Evolutionary conservation across 495 filamentous ascomycete species (phyloP).

Genomic region (Lophiostoma macrostomum): DNA sequence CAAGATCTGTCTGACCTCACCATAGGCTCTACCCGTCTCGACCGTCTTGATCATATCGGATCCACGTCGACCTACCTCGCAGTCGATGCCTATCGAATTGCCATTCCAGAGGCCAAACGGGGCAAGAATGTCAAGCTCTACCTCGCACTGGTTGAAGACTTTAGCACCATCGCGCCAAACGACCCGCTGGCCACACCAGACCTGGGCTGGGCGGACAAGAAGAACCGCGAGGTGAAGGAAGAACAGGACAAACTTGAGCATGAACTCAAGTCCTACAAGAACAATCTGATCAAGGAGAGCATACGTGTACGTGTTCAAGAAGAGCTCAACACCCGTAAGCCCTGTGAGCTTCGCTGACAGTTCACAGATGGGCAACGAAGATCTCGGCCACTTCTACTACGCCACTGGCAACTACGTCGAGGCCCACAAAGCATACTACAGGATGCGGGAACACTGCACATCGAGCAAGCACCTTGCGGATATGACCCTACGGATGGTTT

Average conservation of each 20-base stretch:
- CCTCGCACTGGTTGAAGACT: conserved; percentile 60
- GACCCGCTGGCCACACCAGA: conserved; percentile 69
- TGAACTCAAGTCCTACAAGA: conserved; percentile 91
- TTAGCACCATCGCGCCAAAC: conserved; percentile 59
- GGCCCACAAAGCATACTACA: conserved; percentile 64
- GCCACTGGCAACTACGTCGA: conserved; percentile 58
- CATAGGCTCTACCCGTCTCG: conserved; percentile 64
- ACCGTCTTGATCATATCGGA: conserved; percentile 79
- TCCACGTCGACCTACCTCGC: conserved; percentile 70
- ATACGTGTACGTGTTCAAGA: conserved; percentile 64
- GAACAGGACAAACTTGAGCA: conserved; percentile 71
- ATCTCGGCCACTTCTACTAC: conserved; percentile 67
- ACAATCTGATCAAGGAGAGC: conserved; percentile 96
- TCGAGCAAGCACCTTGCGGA: conserved; percentile 66
- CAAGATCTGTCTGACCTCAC: conserved; percentile 30
- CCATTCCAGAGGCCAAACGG: conserved; percentile 66
- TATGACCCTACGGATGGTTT: conserved; percentile 67
- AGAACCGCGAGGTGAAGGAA: conserved; percentile 57
- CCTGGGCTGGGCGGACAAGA: conserved; percentile 63
- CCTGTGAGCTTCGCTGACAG: conserved; percentile 5
- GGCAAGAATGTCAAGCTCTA: conserved; percentile 74
- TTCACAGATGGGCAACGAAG: conserved; percentile 70
- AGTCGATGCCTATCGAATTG: conserved; percentile 75
- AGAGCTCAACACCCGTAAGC: neutral
- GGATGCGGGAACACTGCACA: conserved; percentile 74